Base-by-base conservation (phyloP, 129 eudicot species). In the Calendula officinalis region DNA sequence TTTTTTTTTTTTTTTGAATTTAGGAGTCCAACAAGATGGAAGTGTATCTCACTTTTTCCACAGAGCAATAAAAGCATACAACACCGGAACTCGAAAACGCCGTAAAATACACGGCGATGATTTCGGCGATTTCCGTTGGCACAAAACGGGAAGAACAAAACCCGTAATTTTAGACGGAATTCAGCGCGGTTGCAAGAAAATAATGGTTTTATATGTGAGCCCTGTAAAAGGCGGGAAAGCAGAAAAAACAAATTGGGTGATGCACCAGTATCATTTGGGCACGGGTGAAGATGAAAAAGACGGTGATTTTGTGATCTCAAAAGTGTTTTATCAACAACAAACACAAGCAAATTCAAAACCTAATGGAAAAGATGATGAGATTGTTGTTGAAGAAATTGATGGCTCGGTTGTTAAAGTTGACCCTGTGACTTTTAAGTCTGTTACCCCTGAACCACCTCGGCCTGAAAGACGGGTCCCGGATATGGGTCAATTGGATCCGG, bases 261-360 rank as follows among this genome's bases (percentile, higher is more conserved):
- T 94, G 99, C 97, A 94, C 69, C 99, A 94, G 27, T 94, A 94
- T 76, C 99, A 94, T 72, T 56, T 94, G 33, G 99, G 99, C 12
- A 86, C 97, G 6, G 86, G 71, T 39, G 95, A 94, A 63, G 99
- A 94, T 75, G 99, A 94, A 50, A 81, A 65, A 58, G 99, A 94
- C 44, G 99, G 97, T 0, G 90, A 94, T 39, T 94, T 69, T 77
- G 99, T 94, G 48, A 68, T 94, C 43, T 94, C 97, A n/a, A 94
- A 94, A 77, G 87, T 94, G 37, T 94, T 94, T 38, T 80, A 77
- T 84, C 97, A 94, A 78, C 99, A 85, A 79, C 92, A 81, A 67
- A 43, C 73, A n/a, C 95, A 85, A 66, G 60, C 56, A 30, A 89
- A 94, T 57, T 74, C 56, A 30, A 89, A 94, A 66, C 76, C 51